Evolutionary conservation across 1,284 basidiomycete species (phyloP).

Genomic region (Fomitopsis palustris): DNA sequence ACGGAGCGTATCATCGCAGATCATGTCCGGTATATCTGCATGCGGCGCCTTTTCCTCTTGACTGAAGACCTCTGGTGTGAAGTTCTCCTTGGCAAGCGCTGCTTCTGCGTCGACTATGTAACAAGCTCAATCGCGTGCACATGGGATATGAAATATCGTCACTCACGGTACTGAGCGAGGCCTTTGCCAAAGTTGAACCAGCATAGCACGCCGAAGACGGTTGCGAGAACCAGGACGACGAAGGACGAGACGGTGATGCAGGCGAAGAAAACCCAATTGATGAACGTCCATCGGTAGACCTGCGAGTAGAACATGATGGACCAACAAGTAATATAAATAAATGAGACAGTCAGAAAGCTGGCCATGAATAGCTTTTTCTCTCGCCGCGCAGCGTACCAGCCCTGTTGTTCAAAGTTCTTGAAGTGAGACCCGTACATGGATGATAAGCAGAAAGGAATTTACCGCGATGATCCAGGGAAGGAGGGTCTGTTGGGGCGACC

Average conservation of each 20-base stretch:
- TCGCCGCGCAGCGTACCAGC: conserved; percentile 48
- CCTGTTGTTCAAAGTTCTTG: conserved; percentile 27
- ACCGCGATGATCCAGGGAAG: conserved; percentile 48
- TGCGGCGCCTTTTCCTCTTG: conserved; percentile 26
- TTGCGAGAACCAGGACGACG: conserved; percentile 40
- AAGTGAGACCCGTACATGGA: neutral
- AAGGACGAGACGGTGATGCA: conserved; percentile 45
- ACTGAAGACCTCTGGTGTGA: conserved; percentile 43
- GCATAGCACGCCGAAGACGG: conserved; percentile 44
- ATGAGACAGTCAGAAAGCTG: conserved; percentile 38
- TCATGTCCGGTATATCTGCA: conserved; percentile 7
- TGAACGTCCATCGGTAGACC: conserved; percentile 52
- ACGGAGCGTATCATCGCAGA: conserved; percentile 6
- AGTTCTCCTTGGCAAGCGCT: conserved; percentile 38
- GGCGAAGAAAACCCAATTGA: conserved; percentile 55
- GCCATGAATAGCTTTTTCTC: conserved; percentile 42
- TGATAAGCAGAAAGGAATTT: neutral
- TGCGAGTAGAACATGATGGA: conserved; percentile 50
- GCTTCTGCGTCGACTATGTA: conserved; percentile 42
- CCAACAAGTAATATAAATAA: conserved; percentile 40
- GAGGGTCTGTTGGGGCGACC: conserved; percentile 32
- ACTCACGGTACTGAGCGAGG: conserved; percentile 44
- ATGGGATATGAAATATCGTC: neutral
- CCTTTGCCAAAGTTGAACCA: conserved; percentile 50
- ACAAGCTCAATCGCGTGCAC: neutral